These are phyloP conservation scores for Lepidium aucheri DNA, from an alignment of 345 rosid genomes.

Conservation along the genomic window DNA sequence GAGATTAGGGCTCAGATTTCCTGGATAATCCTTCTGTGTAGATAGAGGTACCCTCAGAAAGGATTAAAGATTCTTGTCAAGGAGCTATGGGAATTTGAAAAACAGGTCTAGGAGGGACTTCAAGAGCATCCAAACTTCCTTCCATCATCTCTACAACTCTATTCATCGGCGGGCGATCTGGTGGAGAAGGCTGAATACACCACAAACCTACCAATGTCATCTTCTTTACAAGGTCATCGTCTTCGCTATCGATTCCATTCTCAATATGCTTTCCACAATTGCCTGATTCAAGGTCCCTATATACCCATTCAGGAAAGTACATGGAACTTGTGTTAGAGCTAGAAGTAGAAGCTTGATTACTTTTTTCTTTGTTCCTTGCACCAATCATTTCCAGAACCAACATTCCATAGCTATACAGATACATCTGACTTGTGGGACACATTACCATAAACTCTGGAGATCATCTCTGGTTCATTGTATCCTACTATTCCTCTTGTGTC, in stretches of 20 bases:
- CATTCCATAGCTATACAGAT: slow-evolving; percentile 45
- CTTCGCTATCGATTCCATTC: neutral
- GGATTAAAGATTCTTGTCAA: neutral
- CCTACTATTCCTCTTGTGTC: slow-evolving; percentile 36
- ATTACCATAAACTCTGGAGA: slow-evolving; percentile 13
- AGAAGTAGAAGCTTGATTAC: neutral
- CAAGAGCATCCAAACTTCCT: slow-evolving; percentile 3
- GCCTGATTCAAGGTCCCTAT: slow-evolving; percentile 12
- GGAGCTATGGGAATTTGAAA: neutral
- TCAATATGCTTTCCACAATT: neutral
- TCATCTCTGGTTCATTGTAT: slow-evolving; percentile 35
- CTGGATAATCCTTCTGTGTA: neutral
- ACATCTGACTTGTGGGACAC: slow-evolving; percentile 36
- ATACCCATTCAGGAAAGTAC: slow-evolving; percentile 29
- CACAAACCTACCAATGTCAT: slow-evolving; percentile 21
- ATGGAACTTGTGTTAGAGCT: slow-evolving; percentile 13
- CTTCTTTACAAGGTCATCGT: slow-evolving; percentile 11
- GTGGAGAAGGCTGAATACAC: slow-evolving; percentile 28
- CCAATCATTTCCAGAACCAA: slow-evolving; percentile 33
- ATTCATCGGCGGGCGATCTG: slow-evolving; percentile 12
- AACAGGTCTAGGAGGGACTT: slow-evolving; percentile 12
- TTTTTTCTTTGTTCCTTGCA: neutral
- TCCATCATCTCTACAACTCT: slow-evolving; percentile 27
- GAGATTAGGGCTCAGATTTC: neutral
- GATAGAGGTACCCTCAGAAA: neutral